phyloP scores from a whole-genome alignment of 495 filamentous ascomycete genomes.

The Xylaria flabelliformis region DNA sequence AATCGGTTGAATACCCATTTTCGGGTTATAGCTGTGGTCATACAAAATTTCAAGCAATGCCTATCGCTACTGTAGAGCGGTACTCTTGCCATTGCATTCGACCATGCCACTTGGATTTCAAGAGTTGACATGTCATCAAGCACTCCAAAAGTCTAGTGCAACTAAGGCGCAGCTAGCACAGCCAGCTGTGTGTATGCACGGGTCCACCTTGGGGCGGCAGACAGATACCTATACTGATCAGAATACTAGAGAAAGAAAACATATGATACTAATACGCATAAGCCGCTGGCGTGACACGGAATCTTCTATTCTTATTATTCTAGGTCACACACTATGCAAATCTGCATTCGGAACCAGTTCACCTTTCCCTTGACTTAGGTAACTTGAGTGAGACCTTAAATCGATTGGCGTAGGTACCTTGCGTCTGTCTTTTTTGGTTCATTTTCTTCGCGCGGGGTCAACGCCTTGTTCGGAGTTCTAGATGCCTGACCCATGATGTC shows the following conservation, averaged over 20 bases:
- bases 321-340: background rate
- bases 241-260: background rate
- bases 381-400: no score
- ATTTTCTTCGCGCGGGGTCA: background rate
- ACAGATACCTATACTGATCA: background rate
- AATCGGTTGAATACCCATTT: background rate
- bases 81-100: background rate
- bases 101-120: background rate
- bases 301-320: background rate
- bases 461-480: background rate
- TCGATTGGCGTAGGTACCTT: no score
- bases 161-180: conserved; percentile 7
- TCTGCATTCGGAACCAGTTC: no score
- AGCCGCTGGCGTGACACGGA: background rate
- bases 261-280: background rate
- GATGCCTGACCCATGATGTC: background rate
- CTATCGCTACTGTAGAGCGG: background rate
- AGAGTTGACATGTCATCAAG: background rate
- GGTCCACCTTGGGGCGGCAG: background rate
- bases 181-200: background rate
- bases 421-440: no score
- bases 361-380: no score
- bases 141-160: background rate
- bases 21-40: background rate
- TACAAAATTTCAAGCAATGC: background rate